Conservation (phyloP, 2,329 filamentous ascomycete species). For the Coleophoma cylindrospora region DNA sequence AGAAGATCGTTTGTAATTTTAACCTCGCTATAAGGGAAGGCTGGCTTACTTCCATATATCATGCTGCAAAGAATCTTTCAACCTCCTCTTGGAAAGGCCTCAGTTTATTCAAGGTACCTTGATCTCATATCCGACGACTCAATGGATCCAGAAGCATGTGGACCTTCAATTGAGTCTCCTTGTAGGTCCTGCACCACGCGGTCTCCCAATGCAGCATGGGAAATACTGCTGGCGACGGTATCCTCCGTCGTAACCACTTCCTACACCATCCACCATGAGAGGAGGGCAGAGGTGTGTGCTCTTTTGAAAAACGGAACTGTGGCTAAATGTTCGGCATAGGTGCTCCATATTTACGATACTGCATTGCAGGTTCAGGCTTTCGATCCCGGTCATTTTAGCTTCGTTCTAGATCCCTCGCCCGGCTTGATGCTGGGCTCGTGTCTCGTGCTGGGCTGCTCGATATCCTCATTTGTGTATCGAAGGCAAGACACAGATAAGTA, state of each 20-base stretch:
- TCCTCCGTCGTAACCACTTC: not conserved
- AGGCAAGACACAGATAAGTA: slow-evolving; percentile 24
- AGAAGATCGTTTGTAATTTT: no score
- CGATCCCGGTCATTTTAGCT: slow-evolving; percentile 9
- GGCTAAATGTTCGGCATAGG: not conserved
- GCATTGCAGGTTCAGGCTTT: slow-evolving; percentile 2
- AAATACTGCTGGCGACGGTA: not conserved
- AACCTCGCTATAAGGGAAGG: no score
- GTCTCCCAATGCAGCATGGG: not conserved
- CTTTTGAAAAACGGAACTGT: not conserved
- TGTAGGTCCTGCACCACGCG: not conserved
- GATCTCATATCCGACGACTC: no score
- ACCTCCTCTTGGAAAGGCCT: no score
- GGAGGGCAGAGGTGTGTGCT: not conserved
- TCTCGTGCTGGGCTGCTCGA: slow-evolving; percentile 29
- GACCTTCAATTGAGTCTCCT: not conserved
- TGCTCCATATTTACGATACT: not conserved
- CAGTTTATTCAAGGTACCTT: no score
- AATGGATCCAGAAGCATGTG: not conserved
- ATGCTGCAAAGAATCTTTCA: no score
- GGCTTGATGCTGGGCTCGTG: slow-evolving; percentile 28
- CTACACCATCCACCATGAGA: not conserved
- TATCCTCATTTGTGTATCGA: slow-evolving; percentile 31
- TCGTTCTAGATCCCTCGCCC: slow-evolving; percentile 26
- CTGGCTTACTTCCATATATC: no score